Conservation (phyloP, 768 basidiomycete species). For the Fistulinella prunicolor region DNA sequence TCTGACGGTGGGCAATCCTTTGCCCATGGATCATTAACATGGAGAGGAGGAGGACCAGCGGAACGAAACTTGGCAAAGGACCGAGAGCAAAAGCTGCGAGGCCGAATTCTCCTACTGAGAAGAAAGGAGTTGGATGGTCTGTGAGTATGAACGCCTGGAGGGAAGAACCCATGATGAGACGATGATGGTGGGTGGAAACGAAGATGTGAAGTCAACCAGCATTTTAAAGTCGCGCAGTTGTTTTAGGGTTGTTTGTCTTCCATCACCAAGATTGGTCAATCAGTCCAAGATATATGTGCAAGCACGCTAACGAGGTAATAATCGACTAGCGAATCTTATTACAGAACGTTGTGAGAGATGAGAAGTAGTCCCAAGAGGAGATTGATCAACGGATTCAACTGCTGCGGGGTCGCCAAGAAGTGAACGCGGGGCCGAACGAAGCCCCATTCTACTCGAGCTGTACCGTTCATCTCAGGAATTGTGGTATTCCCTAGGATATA, state of each 20-base stretch:
- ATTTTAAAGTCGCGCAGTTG: constrained; percentile 15
- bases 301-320: constrained; percentile 1
- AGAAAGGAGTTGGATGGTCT: constrained; percentile 22
- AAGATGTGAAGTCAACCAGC: neutral
- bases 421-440: no score
- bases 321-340: neutral
- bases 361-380: no score
- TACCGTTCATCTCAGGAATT: no score
- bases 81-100: constrained; percentile 29
- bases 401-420: no score
- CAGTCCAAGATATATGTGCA: no score
- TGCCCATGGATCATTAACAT: constrained; percentile 31
- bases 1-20: constrained; percentile 28
- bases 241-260: constrained; percentile 24
- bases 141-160: constrained; percentile 26
- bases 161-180: constrained; percentile 16
- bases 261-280: neutral
- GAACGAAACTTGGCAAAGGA: constrained; percentile 32
- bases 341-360: no score
- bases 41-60: constrained; percentile 29
- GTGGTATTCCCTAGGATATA: no score
- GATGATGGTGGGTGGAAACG: constrained; percentile 3
- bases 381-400: no score
- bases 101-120: constrained; percentile 19
- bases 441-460: no score